phyloP scores from a whole-genome alignment of 805 yeast genomes.

The Pichia deserticola region DNA sequence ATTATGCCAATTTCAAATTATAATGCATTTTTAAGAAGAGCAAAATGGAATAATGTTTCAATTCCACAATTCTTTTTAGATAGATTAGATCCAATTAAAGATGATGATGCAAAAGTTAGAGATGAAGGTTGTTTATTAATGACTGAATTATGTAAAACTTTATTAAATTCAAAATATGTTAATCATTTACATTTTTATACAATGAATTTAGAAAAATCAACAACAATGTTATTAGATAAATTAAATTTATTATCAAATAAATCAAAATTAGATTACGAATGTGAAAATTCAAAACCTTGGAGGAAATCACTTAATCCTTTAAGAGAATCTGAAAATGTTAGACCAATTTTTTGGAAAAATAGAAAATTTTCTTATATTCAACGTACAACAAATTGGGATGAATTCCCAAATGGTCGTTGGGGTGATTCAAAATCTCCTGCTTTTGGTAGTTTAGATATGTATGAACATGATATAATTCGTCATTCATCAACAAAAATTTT shows the following conservation, averaged over 20 bases:
- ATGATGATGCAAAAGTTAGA: slow-evolving; percentile 84
- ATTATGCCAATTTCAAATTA: slow-evolving; percentile 98
- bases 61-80: slow-evolving; percentile 70
- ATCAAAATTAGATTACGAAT: slow-evolving; percentile 14
- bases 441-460: slow-evolving; percentile 80
- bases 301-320: slow-evolving; percentile 79
- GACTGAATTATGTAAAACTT: slow-evolving; percentile 70
- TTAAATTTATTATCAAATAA: slow-evolving; percentile 42
- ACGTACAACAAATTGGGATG: slow-evolving; percentile 93
- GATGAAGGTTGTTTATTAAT: slow-evolving; percentile 77
- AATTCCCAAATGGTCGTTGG: slow-evolving; percentile 98
- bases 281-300: slow-evolving; percentile 60
- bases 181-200: slow-evolving; percentile 93
- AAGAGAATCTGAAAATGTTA: slow-evolving; percentile 71
- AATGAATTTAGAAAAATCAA: slow-evolving; percentile 91
- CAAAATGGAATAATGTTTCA: slow-evolving; percentile 83
- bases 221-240: slow-evolving; percentile 77
- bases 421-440: slow-evolving; percentile 98
- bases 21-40: slow-evolving; percentile 86
- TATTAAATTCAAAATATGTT: slow-evolving; percentile 64
- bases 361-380: slow-evolving; percentile 84
- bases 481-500: slow-evolving; percentile 75
- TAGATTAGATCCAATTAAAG: slow-evolving; percentile 72
- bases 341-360: slow-evolving; percentile 96
- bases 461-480: slow-evolving; percentile 72